These are phyloP conservation scores for Allomyces arbusculus DNA, from an alignment of 192 early-diverging fungal species.

Conservation along the genomic window DNA sequence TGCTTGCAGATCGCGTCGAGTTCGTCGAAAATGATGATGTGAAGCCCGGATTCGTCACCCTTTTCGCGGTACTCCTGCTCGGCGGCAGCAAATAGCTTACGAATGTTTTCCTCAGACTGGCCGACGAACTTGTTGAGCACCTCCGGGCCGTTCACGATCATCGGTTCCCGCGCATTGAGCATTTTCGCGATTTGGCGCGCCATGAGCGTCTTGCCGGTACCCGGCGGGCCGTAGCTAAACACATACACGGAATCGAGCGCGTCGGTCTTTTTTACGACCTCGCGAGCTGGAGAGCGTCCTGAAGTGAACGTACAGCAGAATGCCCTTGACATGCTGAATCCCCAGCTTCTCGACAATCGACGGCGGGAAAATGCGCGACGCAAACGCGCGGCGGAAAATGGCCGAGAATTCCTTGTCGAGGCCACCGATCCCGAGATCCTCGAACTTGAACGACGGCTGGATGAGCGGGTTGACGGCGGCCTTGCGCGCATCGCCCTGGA, in stretches of 20 bases:
- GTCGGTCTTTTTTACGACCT: no score
- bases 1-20: conserved; percentile 98
- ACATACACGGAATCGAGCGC: no score
- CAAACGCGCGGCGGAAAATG: conserved; percentile 94
- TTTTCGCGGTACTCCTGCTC: conserved; percentile 86
- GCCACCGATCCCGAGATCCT: conserved; percentile 95
- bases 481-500: conserved; percentile 36
- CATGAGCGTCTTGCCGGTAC: conserved; percentile 95
- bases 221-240: conserved; percentile 60
- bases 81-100: conserved; percentile 85
- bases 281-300: no score
- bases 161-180: conserved; percentile 83
- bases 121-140: conserved; percentile 93
- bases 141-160: conserved; percentile 91
- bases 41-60: conserved; percentile 73
- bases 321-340: conserved; percentile 94
- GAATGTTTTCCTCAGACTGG: conserved; percentile 87
- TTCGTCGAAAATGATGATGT: conserved; percentile 98
- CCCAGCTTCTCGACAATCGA: conserved; percentile 79
- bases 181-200: conserved; percentile 97
- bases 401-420: conserved; percentile 79
- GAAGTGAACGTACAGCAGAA: conserved; percentile 26
- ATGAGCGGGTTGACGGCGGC: conserved; percentile 40
- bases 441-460: conserved; percentile 88
- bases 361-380: conserved; percentile 87